phyloP scores from a whole-genome alignment of 2,329 filamentous ascomycete species.

The Colletotrichum spaethianum region DNA sequence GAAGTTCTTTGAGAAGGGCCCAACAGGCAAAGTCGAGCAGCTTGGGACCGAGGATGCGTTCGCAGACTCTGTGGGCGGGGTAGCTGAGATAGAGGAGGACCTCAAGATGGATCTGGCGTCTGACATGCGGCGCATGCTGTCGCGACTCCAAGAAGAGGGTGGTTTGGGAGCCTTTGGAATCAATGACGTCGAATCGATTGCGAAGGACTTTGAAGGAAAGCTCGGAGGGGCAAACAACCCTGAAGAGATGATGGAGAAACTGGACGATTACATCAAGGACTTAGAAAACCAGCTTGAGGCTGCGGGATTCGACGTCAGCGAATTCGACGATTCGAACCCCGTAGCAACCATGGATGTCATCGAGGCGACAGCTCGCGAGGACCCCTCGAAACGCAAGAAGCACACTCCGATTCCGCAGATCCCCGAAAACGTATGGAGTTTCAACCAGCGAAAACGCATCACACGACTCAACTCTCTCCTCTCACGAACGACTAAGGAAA shows the following conservation, averaged over 20 bases:
- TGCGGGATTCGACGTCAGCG: slow-evolving; percentile 31
- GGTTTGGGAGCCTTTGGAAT: slow-evolving; percentile 54
- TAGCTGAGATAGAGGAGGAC: slow-evolving; percentile 47
- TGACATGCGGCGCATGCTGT: slow-evolving; percentile 49
- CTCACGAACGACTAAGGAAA: slow-evolving; percentile 47
- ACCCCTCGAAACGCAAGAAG: slow-evolving; percentile 32
- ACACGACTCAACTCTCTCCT: slow-evolving; percentile 53
- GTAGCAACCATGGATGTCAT: slow-evolving; percentile 34
- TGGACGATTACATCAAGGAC: slow-evolving; percentile 55
- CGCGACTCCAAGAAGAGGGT: slow-evolving; percentile 45
- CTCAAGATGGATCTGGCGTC: slow-evolving; percentile 44
- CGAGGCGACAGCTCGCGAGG: slow-evolving; percentile 43
- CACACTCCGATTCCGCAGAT: slow-evolving; percentile 50
- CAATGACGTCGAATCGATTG: slow-evolving; percentile 64
- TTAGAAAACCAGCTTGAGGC: slow-evolving; percentile 45
- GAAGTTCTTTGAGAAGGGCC: slow-evolving; percentile 65
- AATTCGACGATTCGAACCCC: slow-evolving; percentile 37
- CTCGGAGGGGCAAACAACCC: slow-evolving; percentile 47
- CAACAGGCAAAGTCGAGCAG: slow-evolving; percentile 54
- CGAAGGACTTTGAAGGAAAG: slow-evolving; percentile 36
- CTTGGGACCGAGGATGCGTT: slow-evolving; percentile 59
- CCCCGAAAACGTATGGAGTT: slow-evolving; percentile 53
- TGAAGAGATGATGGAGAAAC: slow-evolving; percentile 51
- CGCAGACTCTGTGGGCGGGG: slow-evolving; percentile 53
- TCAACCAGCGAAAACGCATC: slow-evolving; percentile 56